Base-by-base conservation (phyloP, 352 stramenopile genomes). In the Pythium vanterpoolii region DNA sequence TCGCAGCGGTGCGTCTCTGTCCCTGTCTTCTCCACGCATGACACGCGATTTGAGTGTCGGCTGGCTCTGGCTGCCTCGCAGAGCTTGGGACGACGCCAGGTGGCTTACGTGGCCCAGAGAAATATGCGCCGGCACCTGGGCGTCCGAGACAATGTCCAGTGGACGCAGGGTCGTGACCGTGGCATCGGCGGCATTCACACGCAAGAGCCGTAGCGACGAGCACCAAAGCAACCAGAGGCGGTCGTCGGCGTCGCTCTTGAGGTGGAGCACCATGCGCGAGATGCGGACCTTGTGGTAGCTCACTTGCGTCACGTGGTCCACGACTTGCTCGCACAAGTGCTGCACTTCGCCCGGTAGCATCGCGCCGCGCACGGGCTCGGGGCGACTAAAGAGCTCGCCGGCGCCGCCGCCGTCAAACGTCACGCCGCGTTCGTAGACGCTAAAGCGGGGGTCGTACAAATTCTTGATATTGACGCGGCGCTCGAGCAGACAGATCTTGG, bases 401-500 rank as follows among this genome's bases (percentile, higher is more conserved):
- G 56, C 63, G 7, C 63, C 63, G 11, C 63, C 63, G 14, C 95
- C 93, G 60, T 99, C 95, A 51, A 98, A 99, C 23, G 95, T 98
- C 30, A 98, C 90, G 19, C 80, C 79, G 19, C 92, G 83, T 65
- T 98, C 95, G 64, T 97, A 98, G 33, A 98, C 71, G 30, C 83
- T 93, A 67, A 90, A 98, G 16, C 93, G 77, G 38, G 76, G 77
- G 67, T 98, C 95, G 56, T 97, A 83, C 5, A 98, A 69, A 42
- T 90, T 80, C 66, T 95, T 85, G 18, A 83, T 71, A 68, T 98
- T 98, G 39, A 95, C 76, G 31, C 89, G 83, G 27, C 95, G 85
- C 71, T 98, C 96, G 10, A 98, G 65, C 6, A 98, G 68, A 53
- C 95, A 98, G 54, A 99, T 83, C 59, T 98, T 98, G 8, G 95